Evolutionary conservation across 139 green algal genomes (phyloP), one percentile per base, ranked within the genome.

Genomic region (Haematococcus lacustris): DNA sequence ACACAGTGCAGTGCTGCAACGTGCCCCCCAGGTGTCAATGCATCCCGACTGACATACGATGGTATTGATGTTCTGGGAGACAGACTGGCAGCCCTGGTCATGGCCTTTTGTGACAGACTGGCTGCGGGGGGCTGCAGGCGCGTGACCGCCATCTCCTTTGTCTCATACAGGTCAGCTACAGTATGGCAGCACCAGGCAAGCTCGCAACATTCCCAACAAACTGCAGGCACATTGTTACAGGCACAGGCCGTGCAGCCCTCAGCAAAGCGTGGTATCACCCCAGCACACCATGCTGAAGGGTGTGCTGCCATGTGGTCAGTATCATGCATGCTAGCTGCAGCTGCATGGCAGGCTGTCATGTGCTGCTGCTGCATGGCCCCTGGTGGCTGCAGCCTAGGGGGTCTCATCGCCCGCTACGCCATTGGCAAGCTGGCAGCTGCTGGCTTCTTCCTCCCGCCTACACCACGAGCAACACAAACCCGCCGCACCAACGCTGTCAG

Each of bases 361-460:
- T 51, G 35, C 66, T 61, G 39, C 66, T n/a, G n/a, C n/a, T n/a
- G n/a, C n/a, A n/a, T n/a, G n/a, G n/a, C 26, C 39, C 28, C 66
- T 21, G 40, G 3, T 67, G 21, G 6, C 6, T 26, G 37, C 72
- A 78, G 73, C 38, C 64, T 80, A 2, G 76, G 76, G 17, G 76
- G 76, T 30, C 66, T 81, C 51, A 81, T 81, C 30, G 66, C 28
- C 2, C 66, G 76, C 21, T 81, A 77, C 39, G 71, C 71, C 13
- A 61, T 64, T 6, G 76, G 76, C 51, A 81, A 81, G 71, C 71
- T 81, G 41, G 40, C 30, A n/a, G 71, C 76, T 1, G 13, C 13
- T 2, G 76, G 76, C 23, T 74, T 74, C 51, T 74, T 74, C 66
- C 33, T 39, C 30, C 28, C 32, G 4, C 60, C 47, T 21, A 21